phyloP scores from a whole-genome alignment of 108 stramenopile genomes.

The Pseudonitzschia multiseries region DNA sequence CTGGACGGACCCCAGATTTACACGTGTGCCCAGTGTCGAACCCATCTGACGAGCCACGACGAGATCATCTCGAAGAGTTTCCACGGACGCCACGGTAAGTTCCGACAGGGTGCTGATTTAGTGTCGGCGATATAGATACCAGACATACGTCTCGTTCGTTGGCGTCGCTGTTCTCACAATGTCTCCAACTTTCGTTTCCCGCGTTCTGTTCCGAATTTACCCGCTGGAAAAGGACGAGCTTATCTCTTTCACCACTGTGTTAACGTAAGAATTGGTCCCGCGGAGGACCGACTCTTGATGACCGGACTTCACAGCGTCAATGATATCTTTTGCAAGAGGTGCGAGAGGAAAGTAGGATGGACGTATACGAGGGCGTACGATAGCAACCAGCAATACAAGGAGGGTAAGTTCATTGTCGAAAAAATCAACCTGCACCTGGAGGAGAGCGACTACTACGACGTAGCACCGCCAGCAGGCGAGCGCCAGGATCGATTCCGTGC shows the following conservation, averaged over 20 bases:
- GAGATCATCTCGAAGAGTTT: constrained; percentile 94
- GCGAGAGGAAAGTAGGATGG: constrained; percentile 90
- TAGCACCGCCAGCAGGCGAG: constrained; percentile 72
- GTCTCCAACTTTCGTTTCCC: not conserved
- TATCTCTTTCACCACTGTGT: constrained; percentile 89
- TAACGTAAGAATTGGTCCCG: constrained; percentile 73
- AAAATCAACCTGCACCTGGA: constrained; percentile 85
- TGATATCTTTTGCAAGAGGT: constrained; percentile 92
- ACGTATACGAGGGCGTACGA: constrained; percentile 91
- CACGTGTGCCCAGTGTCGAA: constrained; percentile 84
- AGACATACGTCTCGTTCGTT: not conserved
- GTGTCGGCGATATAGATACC: not conserved
- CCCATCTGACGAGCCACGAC: constrained; percentile 90
- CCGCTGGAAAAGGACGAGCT: constrained; percentile 62
- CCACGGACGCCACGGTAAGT: constrained; percentile 90
- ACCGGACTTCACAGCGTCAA: constrained; percentile 93
- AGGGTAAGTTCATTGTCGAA: constrained; percentile 93
- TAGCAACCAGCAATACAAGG: constrained; percentile 89
- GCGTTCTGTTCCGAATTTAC: not conserved
- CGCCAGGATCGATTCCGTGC: constrained; percentile 68
- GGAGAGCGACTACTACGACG: constrained; percentile 61
- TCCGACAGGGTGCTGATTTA: not conserved
- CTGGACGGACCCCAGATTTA: constrained; percentile 89
- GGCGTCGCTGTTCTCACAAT: not conserved
- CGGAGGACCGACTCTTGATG: constrained; percentile 85